These are phyloP conservation scores for Neurospora tetrasperma DNA, from an alignment of 495 filamentous ascomycete genomes.

Conservation along the genomic window DNA sequence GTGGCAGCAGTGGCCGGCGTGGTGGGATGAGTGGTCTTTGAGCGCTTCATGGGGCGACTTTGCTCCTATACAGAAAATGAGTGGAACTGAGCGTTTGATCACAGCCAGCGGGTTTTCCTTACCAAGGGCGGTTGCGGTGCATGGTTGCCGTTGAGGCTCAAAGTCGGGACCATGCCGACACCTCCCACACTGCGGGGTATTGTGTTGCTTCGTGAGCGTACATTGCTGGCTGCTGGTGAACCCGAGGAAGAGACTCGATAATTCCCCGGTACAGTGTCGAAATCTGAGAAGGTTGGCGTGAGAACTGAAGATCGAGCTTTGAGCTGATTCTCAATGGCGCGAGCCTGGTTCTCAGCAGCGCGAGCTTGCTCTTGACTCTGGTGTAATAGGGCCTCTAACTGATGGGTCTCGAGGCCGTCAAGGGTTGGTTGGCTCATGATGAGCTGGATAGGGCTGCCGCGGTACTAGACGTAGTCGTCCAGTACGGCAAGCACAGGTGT, in stretches of 20 bases:
- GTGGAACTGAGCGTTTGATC: not conserved
- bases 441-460: not conserved
- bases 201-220: slow-evolving; percentile 22
- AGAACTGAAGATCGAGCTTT: slow-evolving; percentile 9
- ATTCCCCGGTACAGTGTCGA: slow-evolving; percentile 18
- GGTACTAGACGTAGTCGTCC: not conserved
- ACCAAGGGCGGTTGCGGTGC: slow-evolving; percentile 11
- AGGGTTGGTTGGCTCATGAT: slow-evolving; percentile 15
- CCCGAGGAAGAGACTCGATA: slow-evolving; percentile 19
- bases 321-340: slow-evolving; percentile 12
- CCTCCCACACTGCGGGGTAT: slow-evolving; percentile 21
- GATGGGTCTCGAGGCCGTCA: slow-evolving; percentile 2
- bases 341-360: slow-evolving; percentile 5
- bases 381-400: slow-evolving; percentile 11
- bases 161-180: not conserved
- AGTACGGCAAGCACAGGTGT: not conserved
- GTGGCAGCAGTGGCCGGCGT: slow-evolving; percentile 5
- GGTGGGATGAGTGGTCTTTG: slow-evolving; percentile 20
- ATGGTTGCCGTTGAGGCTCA: slow-evolving; percentile 1
- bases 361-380: slow-evolving; percentile 11
- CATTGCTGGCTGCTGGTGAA: slow-evolving; percentile 15
- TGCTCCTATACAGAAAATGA: slow-evolving; percentile 13
- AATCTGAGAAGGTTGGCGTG: not conserved
- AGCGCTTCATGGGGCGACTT: slow-evolving; percentile 24
- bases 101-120: slow-evolving; percentile 1